Percentiles rank a stretch among this genome's conserved stretches.
These are phyloP conservation scores for Leptographium radiaticola DNA, from an alignment of 2,329 filamentous ascomycete genomes.

Conservation along the genomic window DNA sequence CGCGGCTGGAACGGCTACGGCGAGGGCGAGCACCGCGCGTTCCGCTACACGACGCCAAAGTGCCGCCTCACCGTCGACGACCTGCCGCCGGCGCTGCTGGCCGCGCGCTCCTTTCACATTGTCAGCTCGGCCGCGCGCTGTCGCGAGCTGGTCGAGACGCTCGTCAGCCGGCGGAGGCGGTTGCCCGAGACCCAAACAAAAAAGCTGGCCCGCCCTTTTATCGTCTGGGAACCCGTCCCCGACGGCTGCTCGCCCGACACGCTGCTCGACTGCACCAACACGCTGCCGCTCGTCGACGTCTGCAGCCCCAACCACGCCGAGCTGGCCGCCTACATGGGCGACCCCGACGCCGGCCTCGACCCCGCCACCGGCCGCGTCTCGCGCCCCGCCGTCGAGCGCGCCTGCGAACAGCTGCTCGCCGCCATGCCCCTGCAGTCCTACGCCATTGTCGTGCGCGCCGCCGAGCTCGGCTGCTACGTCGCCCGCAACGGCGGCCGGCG, in stretches of 20 bases:
- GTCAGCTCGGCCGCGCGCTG: slow-evolving; percentile 72
- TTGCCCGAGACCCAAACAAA: too few species aligned
- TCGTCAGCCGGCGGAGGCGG: too few species aligned
- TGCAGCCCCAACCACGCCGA: slow-evolving; percentile 78
- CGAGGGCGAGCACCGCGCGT: slow-evolving; percentile 45
- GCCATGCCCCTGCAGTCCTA: slow-evolving; percentile 53
- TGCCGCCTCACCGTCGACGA: slow-evolving; percentile 63
- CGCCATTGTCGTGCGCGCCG: slow-evolving; percentile 56
- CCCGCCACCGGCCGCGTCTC: slow-evolving; percentile 41
- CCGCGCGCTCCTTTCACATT: slow-evolving; percentile 70
- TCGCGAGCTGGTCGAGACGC: slow-evolving; percentile 61
- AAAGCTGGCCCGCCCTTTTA: slow-evolving; percentile 41
- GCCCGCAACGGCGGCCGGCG: slow-evolving; percentile 41
- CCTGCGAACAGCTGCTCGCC: slow-evolving; percentile 48
- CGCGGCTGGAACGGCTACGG: slow-evolving; percentile 87
- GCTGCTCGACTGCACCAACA: slow-evolving; percentile 50
- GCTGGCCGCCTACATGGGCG: slow-evolving; percentile 72
- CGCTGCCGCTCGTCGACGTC: slow-evolving; percentile 46
- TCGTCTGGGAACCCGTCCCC: slow-evolving; percentile 93
- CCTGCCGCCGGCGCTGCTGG: slow-evolving; percentile 52
- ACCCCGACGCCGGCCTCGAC: slow-evolving; percentile 38
- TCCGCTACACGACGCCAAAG: slow-evolving; percentile 82
- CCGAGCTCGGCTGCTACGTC: slow-evolving; percentile 58
- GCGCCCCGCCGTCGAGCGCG: slow-evolving; percentile 38
- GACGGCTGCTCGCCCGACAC: slow-evolving; percentile 67